Conservation (phyloP, 1,284 basidiomycete genomes). For the Tranzscheliella williamsii region DNA sequence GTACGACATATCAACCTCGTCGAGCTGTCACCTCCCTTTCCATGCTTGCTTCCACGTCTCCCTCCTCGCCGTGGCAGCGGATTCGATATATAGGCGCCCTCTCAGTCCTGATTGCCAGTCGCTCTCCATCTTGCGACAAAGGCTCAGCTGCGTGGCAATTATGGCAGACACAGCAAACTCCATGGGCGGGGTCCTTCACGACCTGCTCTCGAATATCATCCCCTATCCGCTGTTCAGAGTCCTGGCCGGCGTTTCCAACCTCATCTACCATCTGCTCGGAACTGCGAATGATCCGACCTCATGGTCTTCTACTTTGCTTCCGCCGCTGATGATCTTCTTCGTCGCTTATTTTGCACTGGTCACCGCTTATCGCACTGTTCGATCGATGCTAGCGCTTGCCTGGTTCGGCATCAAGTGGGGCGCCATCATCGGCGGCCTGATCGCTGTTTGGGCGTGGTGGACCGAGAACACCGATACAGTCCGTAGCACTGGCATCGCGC, state of each 20-base stretch:
- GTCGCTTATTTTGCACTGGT: slow-evolving; percentile 45
- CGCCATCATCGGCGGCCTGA: slow-evolving; percentile 35
- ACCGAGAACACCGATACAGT: slow-evolving; percentile 37
- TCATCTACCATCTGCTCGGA: slow-evolving; percentile 35
- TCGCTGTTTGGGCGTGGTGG: slow-evolving; percentile 50
- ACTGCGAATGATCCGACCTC: slow-evolving; percentile 40
- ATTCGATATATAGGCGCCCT: no score
- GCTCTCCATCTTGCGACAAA: neutral
- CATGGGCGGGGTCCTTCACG: slow-evolving; percentile 11
- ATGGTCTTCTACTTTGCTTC: slow-evolving; percentile 41
- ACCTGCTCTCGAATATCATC: slow-evolving; percentile 24
- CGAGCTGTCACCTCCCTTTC: no score
- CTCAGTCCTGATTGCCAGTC: neutral
- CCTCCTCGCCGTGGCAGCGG: neutral
- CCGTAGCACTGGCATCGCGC: slow-evolving; percentile 20
- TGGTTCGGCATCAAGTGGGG: slow-evolving; percentile 53
- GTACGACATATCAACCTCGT: no score
- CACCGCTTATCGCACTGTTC: slow-evolving; percentile 40
- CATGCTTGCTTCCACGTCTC: neutral
- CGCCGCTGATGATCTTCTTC: slow-evolving; percentile 45
- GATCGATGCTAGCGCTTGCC: slow-evolving; percentile 29
- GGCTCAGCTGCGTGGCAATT: neutral
- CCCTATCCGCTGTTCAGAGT: slow-evolving; percentile 36
- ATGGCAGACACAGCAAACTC: slow-evolving; percentile 5
- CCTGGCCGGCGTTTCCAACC: slow-evolving; percentile 41